Conservation (phyloP, 768 basidiomycete species). For the Cantharellus anzutake region DNA sequence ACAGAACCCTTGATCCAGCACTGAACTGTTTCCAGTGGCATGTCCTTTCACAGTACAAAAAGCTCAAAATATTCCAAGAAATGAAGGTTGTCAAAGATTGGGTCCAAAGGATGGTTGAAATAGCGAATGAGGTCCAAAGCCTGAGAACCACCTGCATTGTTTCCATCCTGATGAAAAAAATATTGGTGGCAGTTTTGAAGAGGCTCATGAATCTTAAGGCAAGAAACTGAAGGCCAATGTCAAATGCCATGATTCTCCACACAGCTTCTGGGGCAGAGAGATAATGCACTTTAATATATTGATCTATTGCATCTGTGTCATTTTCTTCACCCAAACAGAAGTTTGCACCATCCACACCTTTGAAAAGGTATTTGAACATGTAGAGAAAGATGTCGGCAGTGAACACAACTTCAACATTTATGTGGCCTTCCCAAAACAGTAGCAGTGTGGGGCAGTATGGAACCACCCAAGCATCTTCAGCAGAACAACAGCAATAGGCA, state of each 20-base stretch:
- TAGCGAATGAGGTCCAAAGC: conserved; percentile 1
- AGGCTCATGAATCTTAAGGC: conserved; percentile 3
- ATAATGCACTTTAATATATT: conserved; percentile 5
- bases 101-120: background rate
- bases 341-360: conserved; percentile 1
- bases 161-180: background rate
- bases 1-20: too few relatives aligned
- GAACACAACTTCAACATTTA: conserved; percentile 6
- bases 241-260: conserved; percentile 5
- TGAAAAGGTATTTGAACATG: conserved; percentile 11
- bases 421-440: conserved; percentile 6
- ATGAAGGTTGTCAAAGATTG: background rate
- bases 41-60: too few relatives aligned
- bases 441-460: conserved; percentile 2
- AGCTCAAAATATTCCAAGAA: background rate
- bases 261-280: conserved; percentile 8
- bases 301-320: conserved; percentile 3
- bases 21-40: too few relatives aligned
- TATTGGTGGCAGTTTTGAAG: background rate
- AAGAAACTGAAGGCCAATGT: conserved; percentile 2
- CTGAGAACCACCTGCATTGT: too few relatives aligned
- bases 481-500: background rate
- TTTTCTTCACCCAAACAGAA: background rate
- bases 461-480: conserved; percentile 1
- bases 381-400: conserved; percentile 6